phyloP scores from a whole-genome alignment of 441 rosid species.

The Capsella rubella region DNA sequence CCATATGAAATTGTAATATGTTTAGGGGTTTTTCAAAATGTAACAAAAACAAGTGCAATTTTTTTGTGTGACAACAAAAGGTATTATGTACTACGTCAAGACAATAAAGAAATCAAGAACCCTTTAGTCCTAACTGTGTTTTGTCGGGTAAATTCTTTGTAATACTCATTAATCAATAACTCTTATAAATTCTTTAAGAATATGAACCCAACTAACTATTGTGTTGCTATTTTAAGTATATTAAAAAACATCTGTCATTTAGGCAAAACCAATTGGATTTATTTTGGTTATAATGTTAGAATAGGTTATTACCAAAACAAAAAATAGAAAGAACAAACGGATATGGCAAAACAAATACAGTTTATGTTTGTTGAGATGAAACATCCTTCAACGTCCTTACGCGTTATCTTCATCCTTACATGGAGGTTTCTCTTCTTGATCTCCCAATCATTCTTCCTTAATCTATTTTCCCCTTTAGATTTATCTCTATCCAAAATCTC shows the following conservation, averaged over 20 bases:
- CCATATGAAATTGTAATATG: too few relatives aligned
- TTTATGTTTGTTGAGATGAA: slow-evolving; percentile 39
- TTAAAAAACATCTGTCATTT: slow-evolving; percentile 11
- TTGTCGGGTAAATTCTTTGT: too few relatives aligned
- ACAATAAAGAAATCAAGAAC: too few relatives aligned
- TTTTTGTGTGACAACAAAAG: too few relatives aligned
- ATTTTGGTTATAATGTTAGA: neutral
- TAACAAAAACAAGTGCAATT: too few relatives aligned
- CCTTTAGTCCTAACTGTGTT: too few relatives aligned
- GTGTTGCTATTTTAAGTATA: slow-evolving; percentile 4
- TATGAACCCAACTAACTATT: slow-evolving; percentile 28
- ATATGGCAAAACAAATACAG: slow-evolving; percentile 41
- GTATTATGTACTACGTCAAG: too few relatives aligned
- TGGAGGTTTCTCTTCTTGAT: slow-evolving; percentile 33
- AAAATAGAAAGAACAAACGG: slow-evolving; percentile 26
- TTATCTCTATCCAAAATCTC: slow-evolving; percentile 31
- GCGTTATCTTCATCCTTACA: slow-evolving; percentile 44
- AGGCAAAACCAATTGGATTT: slow-evolving; percentile 7
- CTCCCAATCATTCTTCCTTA: slow-evolving; percentile 23
- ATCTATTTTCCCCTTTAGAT: slow-evolving; percentile 26
- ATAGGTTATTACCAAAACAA: neutral
- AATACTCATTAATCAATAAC: too few relatives aligned
- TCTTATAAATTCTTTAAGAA: neutral
- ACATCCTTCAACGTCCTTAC: slow-evolving; percentile 31
- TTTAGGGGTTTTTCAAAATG: too few relatives aligned